Percentiles rank a stretch among this genome's conserved stretches.
Evolutionary conservation across 768 basidiomycete genomes (phyloP).

Genomic region (Hirschioporus abietinus): DNA sequence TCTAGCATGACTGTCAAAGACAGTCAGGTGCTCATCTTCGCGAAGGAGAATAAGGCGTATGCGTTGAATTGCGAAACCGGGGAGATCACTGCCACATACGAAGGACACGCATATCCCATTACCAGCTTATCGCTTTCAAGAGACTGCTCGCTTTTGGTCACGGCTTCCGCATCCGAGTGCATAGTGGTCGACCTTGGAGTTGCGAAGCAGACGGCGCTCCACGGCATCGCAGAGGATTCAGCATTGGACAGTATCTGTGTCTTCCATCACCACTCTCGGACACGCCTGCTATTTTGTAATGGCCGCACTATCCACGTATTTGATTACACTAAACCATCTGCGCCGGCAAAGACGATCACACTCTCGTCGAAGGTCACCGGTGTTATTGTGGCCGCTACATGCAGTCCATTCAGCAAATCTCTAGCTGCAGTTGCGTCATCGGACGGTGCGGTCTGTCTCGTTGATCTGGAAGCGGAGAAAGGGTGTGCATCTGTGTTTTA

Average conservation of each 20-base stretch:
- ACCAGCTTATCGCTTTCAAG: slow-evolving; percentile 54
- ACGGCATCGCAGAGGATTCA: slow-evolving; percentile 39
- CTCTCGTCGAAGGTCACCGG: slow-evolving; percentile 41
- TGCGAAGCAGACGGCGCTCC: slow-evolving; percentile 48
- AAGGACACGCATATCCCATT: slow-evolving; percentile 44
- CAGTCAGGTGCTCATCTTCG: slow-evolving; percentile 40
- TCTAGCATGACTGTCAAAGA: slow-evolving; percentile 29
- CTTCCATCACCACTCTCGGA: slow-evolving; percentile 63
- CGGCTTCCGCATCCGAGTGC: slow-evolving; percentile 44
- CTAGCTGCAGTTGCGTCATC: slow-evolving; percentile 54
- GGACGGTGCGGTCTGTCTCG: slow-evolving; percentile 47
- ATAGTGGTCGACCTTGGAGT: slow-evolving; percentile 57
- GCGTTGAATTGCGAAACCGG: slow-evolving; percentile 42
- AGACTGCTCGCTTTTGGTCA: slow-evolving; percentile 52
- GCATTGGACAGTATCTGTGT: slow-evolving; percentile 40
- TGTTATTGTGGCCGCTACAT: slow-evolving; percentile 50
- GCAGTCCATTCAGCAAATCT: slow-evolving; percentile 75
- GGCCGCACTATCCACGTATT: slow-evolving; percentile 54
- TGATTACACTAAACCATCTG: slow-evolving; percentile 53
- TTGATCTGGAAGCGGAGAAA: slow-evolving; percentile 75
- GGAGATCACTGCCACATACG: slow-evolving; percentile 43
- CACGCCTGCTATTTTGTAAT: slow-evolving; percentile 49
- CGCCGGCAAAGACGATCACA: slow-evolving; percentile 46
- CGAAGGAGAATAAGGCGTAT: slow-evolving; percentile 39
- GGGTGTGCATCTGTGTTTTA: slow-evolving; percentile 36